These are phyloP conservation scores for Cystofilobasidium bisporidii DNA, from an alignment of 768 basidiomycete species.

Conservation along the genomic window DNA sequence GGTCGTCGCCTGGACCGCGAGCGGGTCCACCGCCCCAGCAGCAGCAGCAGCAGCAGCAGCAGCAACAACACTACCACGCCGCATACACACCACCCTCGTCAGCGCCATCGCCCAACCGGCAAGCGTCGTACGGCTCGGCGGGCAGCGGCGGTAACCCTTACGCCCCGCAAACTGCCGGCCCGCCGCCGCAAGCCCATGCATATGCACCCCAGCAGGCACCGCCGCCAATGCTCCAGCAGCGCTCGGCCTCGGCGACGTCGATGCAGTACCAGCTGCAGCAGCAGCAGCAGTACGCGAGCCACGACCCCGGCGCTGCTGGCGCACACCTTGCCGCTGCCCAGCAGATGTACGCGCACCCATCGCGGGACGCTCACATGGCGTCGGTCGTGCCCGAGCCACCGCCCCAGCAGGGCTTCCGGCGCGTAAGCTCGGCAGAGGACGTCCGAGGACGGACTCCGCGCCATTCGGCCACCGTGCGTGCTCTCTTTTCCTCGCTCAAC, in stretches of 20 bases:
- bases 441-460: background rate
- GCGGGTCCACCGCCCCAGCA: constrained; percentile 1
- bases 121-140: background rate
- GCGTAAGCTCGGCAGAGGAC: constrained; percentile 4
- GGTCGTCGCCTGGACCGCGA: constrained; percentile 12
- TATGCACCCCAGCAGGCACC: background rate
- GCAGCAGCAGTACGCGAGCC: background rate
- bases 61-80: background rate
- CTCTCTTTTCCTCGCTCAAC: background rate
- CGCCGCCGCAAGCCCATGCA: background rate
- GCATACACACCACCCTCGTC: background rate
- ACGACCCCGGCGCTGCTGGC: background rate
- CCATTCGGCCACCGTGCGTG: background rate
- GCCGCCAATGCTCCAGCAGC: background rate
- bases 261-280: background rate
- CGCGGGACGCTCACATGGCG: background rate
- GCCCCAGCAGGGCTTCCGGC: constrained; percentile 18
- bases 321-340: background rate
- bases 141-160: background rate
- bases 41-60: constrained; percentile 7
- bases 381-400: background rate
- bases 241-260: background rate
- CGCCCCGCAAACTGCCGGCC: background rate
- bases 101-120: background rate
- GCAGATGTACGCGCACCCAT: constrained; percentile 6